A percentile compares a stretch with the other conserved stretches of the same genome.
Conservation (phyloP, 108 stramenopile species). For the Cyclotella cryptica region DNA sequence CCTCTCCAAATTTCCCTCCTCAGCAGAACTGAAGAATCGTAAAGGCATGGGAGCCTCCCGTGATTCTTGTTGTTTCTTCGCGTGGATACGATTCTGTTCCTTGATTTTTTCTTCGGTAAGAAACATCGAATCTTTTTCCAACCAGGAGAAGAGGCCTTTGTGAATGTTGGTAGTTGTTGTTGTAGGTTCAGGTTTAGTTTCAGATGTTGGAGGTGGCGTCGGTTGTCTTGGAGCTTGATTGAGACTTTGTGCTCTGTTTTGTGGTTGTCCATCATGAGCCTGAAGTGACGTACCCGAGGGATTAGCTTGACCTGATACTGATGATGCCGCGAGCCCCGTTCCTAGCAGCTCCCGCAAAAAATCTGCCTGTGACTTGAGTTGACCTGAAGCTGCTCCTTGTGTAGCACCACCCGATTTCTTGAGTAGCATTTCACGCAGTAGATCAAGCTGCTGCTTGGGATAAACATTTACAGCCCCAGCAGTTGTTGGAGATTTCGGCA, state of each 20-base stretch:
- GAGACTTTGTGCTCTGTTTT: too few relatives aligned
- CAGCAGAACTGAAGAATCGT: constrained; percentile 32
- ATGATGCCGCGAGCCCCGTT: background rate
- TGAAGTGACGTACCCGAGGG: too few relatives aligned
- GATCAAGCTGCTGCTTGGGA: background rate
- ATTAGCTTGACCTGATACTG: background rate
- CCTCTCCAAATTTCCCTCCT: constrained; percentile 23
- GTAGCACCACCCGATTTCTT: background rate
- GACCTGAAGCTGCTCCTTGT: background rate
- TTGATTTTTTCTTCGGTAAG: constrained; percentile 39
- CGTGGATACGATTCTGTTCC: constrained; percentile 30
- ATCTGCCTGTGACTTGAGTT: background rate
- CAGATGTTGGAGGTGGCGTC: too few relatives aligned
- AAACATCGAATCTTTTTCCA: constrained; percentile 44
- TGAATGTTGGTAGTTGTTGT: constrained; percentile 24
- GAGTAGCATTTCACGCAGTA: background rate
- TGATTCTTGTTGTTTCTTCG: constrained; percentile 12
- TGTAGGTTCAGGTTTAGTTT: too few relatives aligned
- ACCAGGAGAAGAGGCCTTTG: constrained; percentile 47
- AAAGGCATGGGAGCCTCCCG: constrained; percentile 45
- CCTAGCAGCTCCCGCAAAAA: background rate
- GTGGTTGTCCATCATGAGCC: too few relatives aligned
- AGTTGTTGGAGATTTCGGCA: background rate
- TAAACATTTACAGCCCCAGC: background rate
- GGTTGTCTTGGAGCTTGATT: too few relatives aligned